A percentile compares a stretch with the other conserved stretches of the same genome.
Conservation (phyloP, 441 rosid species). For the Flueggea neowawraea region DNA sequence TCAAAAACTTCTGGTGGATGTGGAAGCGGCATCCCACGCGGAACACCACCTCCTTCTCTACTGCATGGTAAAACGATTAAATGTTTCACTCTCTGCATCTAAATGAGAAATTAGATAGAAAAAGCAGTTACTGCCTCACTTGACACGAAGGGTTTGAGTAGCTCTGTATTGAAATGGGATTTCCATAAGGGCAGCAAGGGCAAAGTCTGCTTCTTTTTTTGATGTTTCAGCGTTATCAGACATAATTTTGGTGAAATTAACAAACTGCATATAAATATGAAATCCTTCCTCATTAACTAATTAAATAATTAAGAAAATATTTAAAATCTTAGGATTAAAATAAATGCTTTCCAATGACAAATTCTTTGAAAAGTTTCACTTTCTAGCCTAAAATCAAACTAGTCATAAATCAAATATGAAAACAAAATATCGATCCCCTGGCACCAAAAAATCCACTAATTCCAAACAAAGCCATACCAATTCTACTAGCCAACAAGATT, state of each 20-base stretch:
- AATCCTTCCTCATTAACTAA: background rate
- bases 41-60: constrained; percentile 24
- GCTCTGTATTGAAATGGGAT: constrained; percentile 87
- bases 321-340: no score
- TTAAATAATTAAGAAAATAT: no score
- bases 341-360: no score
- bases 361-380: no score
- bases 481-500: no score
- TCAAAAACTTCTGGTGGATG: constrained; percentile 73
- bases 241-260: constrained; percentile 86
- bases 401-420: no score
- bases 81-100: background rate
- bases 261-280: constrained; percentile 49
- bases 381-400: no score
- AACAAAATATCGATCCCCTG: no score
- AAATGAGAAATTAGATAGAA: constrained; percentile 9
- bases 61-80: constrained; percentile 25
- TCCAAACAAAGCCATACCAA: no score
- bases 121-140: constrained; percentile 23
- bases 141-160: constrained; percentile 43
- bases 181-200: constrained; percentile 98
- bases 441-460: no score
- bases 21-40: constrained; percentile 47
- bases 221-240: constrained; percentile 51
- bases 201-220: constrained; percentile 83